Evolutionary conservation across 352 stramenopile species (phyloP), one percentile per base, ranked within the genome.

Genomic region (Phytophthora melonis): DNA sequence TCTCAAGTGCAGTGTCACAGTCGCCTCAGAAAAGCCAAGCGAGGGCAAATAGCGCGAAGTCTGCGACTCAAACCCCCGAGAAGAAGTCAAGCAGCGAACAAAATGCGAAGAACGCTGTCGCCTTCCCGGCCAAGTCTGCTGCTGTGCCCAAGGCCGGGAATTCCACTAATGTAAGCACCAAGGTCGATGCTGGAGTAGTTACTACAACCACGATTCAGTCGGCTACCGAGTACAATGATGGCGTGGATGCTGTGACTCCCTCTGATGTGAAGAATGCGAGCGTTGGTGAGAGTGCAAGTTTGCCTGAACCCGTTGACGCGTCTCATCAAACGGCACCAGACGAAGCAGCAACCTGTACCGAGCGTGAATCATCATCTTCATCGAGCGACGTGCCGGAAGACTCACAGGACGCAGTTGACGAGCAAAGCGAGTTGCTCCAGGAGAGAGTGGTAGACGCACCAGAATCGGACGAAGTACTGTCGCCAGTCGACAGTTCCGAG

Each of bases 401-500:
- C n/a, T 47, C 32, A 2, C 39, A 68, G 19, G 21, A 9, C 57
- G 13, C 8, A 9, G 23, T 16, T 57, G 39, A 63, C 11, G 63
- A 74, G 34, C 36, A n/a, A 18, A 43, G 4, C 3, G 50, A 68
- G 7, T 32, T 25, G 11, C 43, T 25, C 5, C 34, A 56, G 39
- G 63, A 66, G n/a, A 45, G n/a, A 3, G 55, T 25, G 41, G 7
- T 21, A 19, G 34, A 74, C n/a, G 58, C 34, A 45, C 56, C 55
- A 3, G 47, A 66, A 9, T 62, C n/a, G 30, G 52, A 72, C 47
- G 34, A 56, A n/a, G 53, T 60, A 27, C 65, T 62, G 21, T 72
- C 63, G 23, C 18, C 25, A 34, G 14, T 66, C 27, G 68, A 82
- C 23, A 63, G 62, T 34, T 82, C 72, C 1, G 62, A 72, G 32